Conservation (phyloP, 345 rosid species). For the Eutrema japonicum region DNA sequence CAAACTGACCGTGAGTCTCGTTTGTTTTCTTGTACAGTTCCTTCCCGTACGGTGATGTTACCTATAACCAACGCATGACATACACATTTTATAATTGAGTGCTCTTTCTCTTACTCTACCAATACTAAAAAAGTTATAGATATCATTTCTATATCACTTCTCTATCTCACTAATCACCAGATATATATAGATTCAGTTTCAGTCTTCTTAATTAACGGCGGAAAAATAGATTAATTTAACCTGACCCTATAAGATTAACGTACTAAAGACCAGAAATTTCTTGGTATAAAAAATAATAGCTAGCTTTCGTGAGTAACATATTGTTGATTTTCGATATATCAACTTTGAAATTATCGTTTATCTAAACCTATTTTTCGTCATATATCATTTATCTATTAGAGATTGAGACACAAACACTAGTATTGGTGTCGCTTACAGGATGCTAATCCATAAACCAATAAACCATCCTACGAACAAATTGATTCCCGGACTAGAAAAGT, state of each 20-base stretch:
- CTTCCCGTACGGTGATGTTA: conserved; percentile 76
- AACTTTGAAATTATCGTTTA: neutral
- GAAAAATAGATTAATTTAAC: neutral
- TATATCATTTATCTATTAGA: neutral
- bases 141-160: neutral
- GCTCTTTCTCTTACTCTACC: neutral
- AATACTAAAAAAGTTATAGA: neutral
- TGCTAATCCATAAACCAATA: neutral
- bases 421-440: neutral
- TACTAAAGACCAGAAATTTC: no score
- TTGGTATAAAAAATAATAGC: neutral
- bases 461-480: neutral
- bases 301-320: neutral
- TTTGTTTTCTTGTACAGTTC: conserved; percentile 67
- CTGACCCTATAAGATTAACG: no score
- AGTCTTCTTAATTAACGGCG: neutral
- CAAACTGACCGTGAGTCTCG: conserved; percentile 68
- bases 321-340: neutral
- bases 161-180: neutral
- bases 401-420: neutral
- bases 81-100: neutral
- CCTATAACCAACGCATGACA: conserved; percentile 49
- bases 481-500: neutral
- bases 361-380: neutral
- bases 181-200: neutral